A percentile compares a stretch with the other conserved stretches of the same genome.
These are phyloP conservation scores for Poa annua DNA, from an alignment of 176 grass and related monocot genomes.

Conservation along the genomic window DNA sequence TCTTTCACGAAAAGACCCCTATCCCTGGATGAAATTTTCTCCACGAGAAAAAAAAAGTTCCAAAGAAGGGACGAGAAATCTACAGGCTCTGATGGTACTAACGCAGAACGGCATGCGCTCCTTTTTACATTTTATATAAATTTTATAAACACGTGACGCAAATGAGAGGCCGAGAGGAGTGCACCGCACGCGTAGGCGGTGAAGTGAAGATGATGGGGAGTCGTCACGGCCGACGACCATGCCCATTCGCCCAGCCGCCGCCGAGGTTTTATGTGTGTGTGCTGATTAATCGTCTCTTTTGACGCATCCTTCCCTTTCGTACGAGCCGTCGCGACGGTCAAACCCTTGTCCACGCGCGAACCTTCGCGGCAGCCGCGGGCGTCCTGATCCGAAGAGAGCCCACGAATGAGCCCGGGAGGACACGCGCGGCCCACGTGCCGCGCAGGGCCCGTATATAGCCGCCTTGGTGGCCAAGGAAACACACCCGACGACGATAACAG, in stretches of 20 bases:
- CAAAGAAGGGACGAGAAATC: too few species aligned
- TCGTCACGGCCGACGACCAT: slow-evolving; percentile 16
- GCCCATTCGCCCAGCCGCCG: slow-evolving; percentile 26
- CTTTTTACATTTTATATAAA: not conserved
- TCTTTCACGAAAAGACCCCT: not conserved
- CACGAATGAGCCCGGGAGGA: not conserved
- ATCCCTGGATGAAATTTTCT: not conserved
- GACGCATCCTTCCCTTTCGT: slow-evolving; percentile 17
- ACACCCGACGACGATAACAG: not conserved
- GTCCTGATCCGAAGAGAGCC: slow-evolving; percentile 42
- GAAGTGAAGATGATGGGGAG: not conserved
- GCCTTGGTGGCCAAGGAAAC: slow-evolving; percentile 38
- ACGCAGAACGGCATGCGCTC: too few species aligned
- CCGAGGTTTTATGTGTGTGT: too few species aligned
- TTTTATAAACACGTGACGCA: slow-evolving; percentile 23
- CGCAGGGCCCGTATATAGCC: slow-evolving; percentile 39
- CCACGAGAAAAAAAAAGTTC: too few species aligned
- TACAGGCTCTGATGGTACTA: too few species aligned
- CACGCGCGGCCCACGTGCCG: not conserved
- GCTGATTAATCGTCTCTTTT: not conserved
- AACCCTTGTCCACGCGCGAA: slow-evolving; percentile 43
- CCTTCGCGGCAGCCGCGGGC: slow-evolving; percentile 27
- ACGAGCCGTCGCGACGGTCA: slow-evolving; percentile 17
- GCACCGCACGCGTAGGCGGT: not conserved
- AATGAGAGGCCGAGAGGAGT: not conserved